phyloP scores from a whole-genome alignment of 257 asterid species.

The Solanum etuberosum region DNA sequence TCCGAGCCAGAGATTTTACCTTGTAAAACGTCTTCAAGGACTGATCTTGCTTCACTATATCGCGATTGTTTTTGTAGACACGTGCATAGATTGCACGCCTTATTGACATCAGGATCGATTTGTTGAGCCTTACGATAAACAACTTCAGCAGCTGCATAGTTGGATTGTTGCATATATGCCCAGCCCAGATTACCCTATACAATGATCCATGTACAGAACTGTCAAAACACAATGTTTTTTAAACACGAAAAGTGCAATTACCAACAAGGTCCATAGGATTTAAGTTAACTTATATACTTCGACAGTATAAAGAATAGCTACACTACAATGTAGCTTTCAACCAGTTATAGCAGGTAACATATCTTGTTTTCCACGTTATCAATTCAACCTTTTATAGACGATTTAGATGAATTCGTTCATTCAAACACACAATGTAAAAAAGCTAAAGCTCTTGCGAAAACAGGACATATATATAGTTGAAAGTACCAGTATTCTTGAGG shows the following conservation, averaged over 20 bases:
- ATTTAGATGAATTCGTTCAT: neutral
- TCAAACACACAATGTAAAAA: neutral
- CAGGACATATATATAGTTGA: neutral
- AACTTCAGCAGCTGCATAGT: conserved; percentile 55
- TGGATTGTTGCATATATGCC: conserved; percentile 82
- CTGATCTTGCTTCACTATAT: conserved; percentile 45
- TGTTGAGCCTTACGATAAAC: conserved; percentile 67
- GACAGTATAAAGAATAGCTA: neutral
- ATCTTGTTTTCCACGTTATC: neutral
- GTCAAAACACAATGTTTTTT: neutral
- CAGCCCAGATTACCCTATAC: conserved; percentile 87
- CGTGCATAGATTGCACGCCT: conserved; percentile 61
- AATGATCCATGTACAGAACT: neutral
- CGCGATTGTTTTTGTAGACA: conserved; percentile 62
- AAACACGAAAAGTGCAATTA: neutral
- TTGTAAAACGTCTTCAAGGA: conserved; percentile 47
- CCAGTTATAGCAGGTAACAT: neutral
- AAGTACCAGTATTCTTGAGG: conserved; percentile 70
- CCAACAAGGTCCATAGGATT: neutral
- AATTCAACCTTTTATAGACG: neutral
- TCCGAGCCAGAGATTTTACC: conserved; percentile 43
- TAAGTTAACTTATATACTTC: neutral
- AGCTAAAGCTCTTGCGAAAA: neutral
- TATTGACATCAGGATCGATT: conserved; percentile 76
- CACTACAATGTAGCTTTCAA: neutral